Base-by-base conservation (phyloP, 495 filamentous ascomycete species). In the Aspergillus diversus region DNA sequence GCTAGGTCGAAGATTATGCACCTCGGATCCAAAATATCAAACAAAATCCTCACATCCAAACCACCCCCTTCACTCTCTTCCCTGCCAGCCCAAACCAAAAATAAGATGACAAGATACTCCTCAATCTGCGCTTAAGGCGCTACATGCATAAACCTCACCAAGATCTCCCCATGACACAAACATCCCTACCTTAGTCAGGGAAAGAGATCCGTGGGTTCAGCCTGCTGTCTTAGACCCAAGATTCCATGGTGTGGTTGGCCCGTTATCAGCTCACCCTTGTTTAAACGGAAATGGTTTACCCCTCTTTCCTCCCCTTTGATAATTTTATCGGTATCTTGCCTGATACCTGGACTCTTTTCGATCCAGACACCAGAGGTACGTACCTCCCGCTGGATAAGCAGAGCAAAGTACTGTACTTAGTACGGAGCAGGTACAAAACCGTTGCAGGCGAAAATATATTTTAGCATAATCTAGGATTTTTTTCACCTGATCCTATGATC, bases 41-140 rank as follows among this genome's bases (percentile, higher is more conserved):
- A 50, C n/a, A 17, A 50, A 50, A 34, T 13, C 50, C 39, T 33
- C 16, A n/a, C 33, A 37, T 37, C 8, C 35, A 12, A 16, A 43
- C 21, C 39, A 43, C 55, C 16, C 13, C 34, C 21, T 27, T 27
- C 21, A 27, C 21, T 27, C 21, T 27, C 21, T 27, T 27, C 21
- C 21, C 21, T 27, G 21, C 21, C 21, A 31, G n/a, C 35, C 4
- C 17, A 17, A 13, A 31, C 55, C 1, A 15, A 34, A 39, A 34
- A 33, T 34, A 48, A 11, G 12, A 33, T 43, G 32, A 33, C 56
- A 15, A 52, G 17, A 17, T 50, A 35, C n/a, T 42, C n/a, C 47
- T 33, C 60, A 51, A 55, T 17, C 5, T 21, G 47, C 61, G 61
- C 61, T 63, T 63, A 47, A 43, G 59, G 61, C 61, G 61, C 61